A percentile compares a stretch with the other conserved stretches of the same genome.
Conservation (phyloP, 2,329 filamentous ascomycete genomes). For the Phialemoniopsis sp. region DNA sequence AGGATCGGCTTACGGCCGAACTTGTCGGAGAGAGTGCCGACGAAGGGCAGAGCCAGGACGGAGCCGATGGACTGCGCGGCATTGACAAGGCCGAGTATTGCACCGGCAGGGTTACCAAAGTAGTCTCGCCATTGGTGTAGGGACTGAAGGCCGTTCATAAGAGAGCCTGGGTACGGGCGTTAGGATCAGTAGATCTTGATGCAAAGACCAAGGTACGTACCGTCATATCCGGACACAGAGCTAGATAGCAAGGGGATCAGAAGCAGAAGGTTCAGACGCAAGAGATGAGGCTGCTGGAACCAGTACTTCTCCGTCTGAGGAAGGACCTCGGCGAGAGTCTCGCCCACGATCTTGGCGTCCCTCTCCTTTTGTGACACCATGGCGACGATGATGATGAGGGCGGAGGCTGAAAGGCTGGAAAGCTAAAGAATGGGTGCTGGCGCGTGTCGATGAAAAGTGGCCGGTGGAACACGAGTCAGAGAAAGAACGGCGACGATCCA, state of each 20-base stretch:
- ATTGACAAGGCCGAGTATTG: slow-evolving; percentile 14
- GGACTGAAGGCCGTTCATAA: slow-evolving; percentile 35
- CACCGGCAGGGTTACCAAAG: slow-evolving; percentile 12
- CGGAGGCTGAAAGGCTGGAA: too few species aligned
- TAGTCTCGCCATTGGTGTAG: slow-evolving; percentile 24
- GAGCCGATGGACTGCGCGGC: slow-evolving; percentile 12
- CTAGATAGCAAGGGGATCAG: slow-evolving; percentile 34
- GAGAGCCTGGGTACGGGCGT: slow-evolving; percentile 15
- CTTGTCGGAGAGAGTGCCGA: slow-evolving; percentile 28
- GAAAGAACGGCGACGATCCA: too few species aligned
- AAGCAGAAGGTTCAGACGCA: slow-evolving; percentile 37
- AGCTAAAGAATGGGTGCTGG: too few species aligned
- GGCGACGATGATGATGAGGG: too few species aligned
- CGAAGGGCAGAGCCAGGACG: slow-evolving; percentile 10
- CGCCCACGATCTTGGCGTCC: slow-evolving; percentile 18
- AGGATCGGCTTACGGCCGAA: slow-evolving; percentile 52
- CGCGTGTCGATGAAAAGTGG: too few species aligned
- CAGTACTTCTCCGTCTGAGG: slow-evolving; percentile 34
- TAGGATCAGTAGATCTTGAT: neutral
- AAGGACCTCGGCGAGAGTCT: slow-evolving; percentile 22
- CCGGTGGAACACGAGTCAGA: too few species aligned
- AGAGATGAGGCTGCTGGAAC: slow-evolving; percentile 36
- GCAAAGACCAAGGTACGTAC: slow-evolving; percentile 11
- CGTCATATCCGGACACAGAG: slow-evolving; percentile 33
- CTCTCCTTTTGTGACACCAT: too few species aligned